phyloP scores from a whole-genome alignment of 2,329 filamentous ascomycete genomes.

The Verticillium klebahnii region DNA sequence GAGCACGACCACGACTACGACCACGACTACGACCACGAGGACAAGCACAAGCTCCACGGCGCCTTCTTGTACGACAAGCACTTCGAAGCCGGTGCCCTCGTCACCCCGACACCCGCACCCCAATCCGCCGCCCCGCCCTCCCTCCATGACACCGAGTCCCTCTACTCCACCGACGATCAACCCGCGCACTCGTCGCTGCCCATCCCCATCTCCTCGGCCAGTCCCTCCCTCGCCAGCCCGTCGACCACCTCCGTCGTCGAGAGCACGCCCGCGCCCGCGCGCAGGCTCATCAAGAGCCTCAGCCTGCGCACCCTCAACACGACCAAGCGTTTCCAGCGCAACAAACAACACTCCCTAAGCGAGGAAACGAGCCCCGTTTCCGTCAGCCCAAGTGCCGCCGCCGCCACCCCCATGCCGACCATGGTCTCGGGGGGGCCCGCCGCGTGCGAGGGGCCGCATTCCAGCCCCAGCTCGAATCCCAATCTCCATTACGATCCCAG shows the following conservation, averaged over 20 bases:
- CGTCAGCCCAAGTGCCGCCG: background rate
- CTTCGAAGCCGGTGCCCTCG: background rate
- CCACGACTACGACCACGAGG: conserved; percentile 26
- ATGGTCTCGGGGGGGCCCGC: background rate
- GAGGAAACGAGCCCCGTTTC: background rate
- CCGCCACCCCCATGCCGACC: background rate
- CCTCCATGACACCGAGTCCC: conserved; percentile 21
- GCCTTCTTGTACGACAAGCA: background rate
- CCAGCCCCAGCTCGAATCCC: background rate
- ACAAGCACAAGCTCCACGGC: conserved; percentile 14
- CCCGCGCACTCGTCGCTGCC: background rate
- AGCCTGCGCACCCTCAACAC: conserved; percentile 19
- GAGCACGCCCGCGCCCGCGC: conserved; percentile 1
- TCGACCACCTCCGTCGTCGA: background rate
- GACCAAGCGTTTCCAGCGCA: background rate
- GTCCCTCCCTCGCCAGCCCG: background rate
- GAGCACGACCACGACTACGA: conserved; percentile 26
- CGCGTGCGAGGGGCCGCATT: background rate
- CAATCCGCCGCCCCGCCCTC: conserved; percentile 12
- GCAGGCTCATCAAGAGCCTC: conserved; percentile 20
- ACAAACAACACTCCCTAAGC: background rate
- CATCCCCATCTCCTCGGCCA: background rate
- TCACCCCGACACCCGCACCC: background rate
- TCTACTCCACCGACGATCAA: conserved; percentile 18
- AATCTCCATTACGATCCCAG: background rate